Conservation (phyloP, 139 green algal species). For the Micractinium conductrix region DNA sequence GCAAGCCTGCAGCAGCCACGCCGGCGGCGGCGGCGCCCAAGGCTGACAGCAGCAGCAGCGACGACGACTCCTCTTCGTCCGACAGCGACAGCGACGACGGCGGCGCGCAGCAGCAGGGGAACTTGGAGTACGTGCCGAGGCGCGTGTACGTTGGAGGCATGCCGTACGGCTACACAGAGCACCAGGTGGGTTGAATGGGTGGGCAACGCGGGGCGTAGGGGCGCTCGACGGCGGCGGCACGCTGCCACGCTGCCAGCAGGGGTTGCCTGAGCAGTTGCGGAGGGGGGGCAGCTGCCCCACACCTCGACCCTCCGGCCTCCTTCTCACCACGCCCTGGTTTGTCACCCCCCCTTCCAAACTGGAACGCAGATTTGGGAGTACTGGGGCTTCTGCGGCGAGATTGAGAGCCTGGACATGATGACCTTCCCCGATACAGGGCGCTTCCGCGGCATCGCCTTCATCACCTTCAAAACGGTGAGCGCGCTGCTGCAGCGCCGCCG, state of each 20-base stretch:
- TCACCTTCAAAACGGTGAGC: constrained; percentile 84
- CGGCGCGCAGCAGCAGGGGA: neutral
- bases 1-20: neutral
- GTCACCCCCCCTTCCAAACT: neutral
- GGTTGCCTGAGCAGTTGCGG: too few species aligned
- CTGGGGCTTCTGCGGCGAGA: constrained; percentile 87
- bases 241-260: too few species aligned
- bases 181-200: constrained; percentile 51
- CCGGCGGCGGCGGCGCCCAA: neutral
- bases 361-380: constrained; percentile 67
- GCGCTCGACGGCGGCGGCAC: too few species aligned
- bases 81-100: neutral
- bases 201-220: too few species aligned
- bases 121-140: constrained; percentile 31
- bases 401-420: constrained; percentile 83
- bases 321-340: neutral
- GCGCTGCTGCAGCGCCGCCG: too few species aligned
- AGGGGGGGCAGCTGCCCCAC: too few species aligned
- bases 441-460: constrained; percentile 93
- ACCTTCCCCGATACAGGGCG: constrained; percentile 91
- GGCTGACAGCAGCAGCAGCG: constrained; percentile 22
- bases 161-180: constrained; percentile 83
- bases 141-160: constrained; percentile 92
- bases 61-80: constrained; percentile 12
- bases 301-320: neutral